Base-by-base conservation (phyloP, 345 rosid species). In the Salix dunnii region DNA sequence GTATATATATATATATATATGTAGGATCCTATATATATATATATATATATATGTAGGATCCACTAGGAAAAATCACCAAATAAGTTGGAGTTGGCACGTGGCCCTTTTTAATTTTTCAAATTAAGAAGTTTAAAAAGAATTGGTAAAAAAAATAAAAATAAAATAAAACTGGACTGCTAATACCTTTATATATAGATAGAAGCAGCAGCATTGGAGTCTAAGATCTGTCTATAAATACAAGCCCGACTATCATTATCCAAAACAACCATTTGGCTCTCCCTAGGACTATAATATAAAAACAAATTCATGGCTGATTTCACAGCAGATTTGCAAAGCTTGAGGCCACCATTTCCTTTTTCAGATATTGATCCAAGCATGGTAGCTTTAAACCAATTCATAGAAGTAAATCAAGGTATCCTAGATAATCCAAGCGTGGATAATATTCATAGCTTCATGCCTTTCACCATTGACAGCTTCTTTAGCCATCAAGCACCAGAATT, bases 261-360 rank as follows among this genome's bases (percentile, higher is more conserved):
- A 69, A 28, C 49, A 77, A 74, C 84, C 51, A 74, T 38, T 77
- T 46, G 43, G 68, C 64, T 38, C 51, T 38, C 31, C 65, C 46
- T 28, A 74, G 18, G 20, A 51, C 12, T 35, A n/a, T 31, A 55
- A 6, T 16, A 6, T 27, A 28, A 75, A 33, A 67, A 74, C 18
- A 62, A 8, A 33, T 25, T 23, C 31, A 87, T 89, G 90, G 89
- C 86, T 40, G 84, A 80, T 70, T 87, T 89, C 68, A 25, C 83
- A 43, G 64, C 81, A 68, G 81, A 86, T 53, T 70, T 85, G 27
- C 84, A 79, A 11, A 71, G 53, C 58, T 80, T 83, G 36, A 84
- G 71, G 72, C 40, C 79, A 35, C 79, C 85, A 42, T 72, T 83
- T 73, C 79, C 84, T 76, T 80, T 76, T 20, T 38, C 76, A 17